phyloP scores from a whole-genome alignment of 2,329 filamentous ascomycete species.

The Ceratocystis ficicola region DNA sequence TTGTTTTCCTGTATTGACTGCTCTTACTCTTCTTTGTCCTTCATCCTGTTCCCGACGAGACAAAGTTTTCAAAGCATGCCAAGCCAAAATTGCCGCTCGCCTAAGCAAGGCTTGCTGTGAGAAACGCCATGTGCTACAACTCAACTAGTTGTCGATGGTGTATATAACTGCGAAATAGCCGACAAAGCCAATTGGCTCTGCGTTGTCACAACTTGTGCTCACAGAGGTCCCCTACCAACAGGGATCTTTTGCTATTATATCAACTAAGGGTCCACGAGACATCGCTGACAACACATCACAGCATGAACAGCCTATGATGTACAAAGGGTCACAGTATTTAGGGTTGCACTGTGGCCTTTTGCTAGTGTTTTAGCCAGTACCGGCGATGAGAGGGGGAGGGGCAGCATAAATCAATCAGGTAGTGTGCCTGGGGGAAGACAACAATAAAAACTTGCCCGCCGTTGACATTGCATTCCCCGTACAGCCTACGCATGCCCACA shows the following conservation, averaged over 20 bases:
- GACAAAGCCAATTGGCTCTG: background rate
- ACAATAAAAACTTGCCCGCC: no score
- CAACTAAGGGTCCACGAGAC: background rate
- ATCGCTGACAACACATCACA: background rate
- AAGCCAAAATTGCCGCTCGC: background rate
- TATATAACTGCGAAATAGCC: background rate
- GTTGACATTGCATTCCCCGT: background rate
- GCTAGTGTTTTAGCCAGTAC: background rate
- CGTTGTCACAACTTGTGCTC: background rate
- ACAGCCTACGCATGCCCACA: background rate
- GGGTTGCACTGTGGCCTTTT: background rate
- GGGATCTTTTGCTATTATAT: background rate
- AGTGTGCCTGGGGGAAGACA: no score
- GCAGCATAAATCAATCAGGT: no score
- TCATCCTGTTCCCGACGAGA: background rate
- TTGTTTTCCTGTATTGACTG: background rate
- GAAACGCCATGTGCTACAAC: slow-evolving; percentile 4
- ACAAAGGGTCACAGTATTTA: background rate
- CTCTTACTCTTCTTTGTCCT: background rate
- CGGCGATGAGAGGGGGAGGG: no score
- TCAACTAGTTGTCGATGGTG: background rate
- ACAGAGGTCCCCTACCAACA: background rate
- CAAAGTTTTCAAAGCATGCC: background rate
- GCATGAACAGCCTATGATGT: background rate
- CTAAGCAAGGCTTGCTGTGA: background rate